phyloP scores from a whole-genome alignment of 164 flowering plant species.

The Aristolochia contorta region DNA sequence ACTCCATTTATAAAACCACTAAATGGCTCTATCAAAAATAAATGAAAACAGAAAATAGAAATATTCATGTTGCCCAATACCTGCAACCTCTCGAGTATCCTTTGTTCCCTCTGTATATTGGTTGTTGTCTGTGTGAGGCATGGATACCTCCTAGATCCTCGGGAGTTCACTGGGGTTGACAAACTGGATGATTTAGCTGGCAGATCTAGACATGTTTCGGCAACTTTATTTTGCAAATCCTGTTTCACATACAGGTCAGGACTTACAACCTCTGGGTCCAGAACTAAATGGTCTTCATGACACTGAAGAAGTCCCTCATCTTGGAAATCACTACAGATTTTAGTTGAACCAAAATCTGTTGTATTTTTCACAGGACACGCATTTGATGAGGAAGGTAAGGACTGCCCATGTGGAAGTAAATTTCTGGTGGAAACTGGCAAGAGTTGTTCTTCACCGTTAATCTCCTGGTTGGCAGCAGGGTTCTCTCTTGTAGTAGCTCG shows the following conservation, averaged over 20 bases:
- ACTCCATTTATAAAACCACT: background rate
- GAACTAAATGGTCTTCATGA: constrained; percentile 14
- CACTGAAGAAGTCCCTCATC: constrained; percentile 7
- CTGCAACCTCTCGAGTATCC: constrained; percentile 56
- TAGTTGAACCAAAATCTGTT: constrained; percentile 15
- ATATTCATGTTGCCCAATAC: constrained; percentile 17
- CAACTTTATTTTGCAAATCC: constrained; percentile 11
- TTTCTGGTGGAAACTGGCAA: constrained; percentile 6
- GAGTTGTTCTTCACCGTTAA: constrained; percentile 7
- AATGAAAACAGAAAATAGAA: background rate
- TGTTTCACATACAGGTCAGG: constrained; percentile 15
- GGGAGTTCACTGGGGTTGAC: constrained; percentile 18
- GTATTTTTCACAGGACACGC: no score
- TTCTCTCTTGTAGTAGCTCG: constrained; percentile 70
- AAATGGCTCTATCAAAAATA: background rate
- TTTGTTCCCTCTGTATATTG: constrained; percentile 42
- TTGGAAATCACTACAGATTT: constrained; percentile 16
- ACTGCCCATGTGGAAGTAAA: constrained; percentile 15
- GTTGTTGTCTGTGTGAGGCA: constrained; percentile 27
- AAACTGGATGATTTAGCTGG: constrained; percentile 14
- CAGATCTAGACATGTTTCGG: constrained; percentile 17
- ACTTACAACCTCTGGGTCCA: constrained; percentile 14
- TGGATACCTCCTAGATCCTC: constrained; percentile 33
- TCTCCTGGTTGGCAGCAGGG: constrained; percentile 18
- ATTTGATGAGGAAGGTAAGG: constrained; percentile 13